Evolutionary conservation across 768 basidiomycete genomes (phyloP).

Genomic region (Clitopilus hobsonii): DNA sequence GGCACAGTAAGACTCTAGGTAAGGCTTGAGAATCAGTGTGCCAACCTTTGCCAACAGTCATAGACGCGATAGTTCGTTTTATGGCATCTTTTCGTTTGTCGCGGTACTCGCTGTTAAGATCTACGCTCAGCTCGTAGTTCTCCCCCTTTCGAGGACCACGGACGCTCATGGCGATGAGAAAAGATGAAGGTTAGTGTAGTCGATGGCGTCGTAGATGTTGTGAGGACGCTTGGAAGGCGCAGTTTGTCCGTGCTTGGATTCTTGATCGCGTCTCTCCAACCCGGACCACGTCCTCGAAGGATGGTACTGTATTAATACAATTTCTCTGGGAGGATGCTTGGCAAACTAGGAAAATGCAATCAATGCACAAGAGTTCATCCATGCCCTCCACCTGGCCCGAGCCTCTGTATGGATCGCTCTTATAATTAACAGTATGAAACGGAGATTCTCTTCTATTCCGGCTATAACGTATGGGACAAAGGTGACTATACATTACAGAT

Average conservation of each 20-base stretch:
- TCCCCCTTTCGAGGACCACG: conserved; percentile 76
- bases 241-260: background rate
- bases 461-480: too few relatives aligned
- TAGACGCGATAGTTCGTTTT: conserved; percentile 94
- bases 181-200: conserved; percentile 1
- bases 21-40: background rate
- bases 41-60: conserved; percentile 97
- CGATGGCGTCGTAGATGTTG: background rate
- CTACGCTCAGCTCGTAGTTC: conserved; percentile 95
- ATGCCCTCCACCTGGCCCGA: too few relatives aligned
- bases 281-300: background rate
- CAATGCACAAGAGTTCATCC: too few relatives aligned
- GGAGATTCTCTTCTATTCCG: too few relatives aligned
- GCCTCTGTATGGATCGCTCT: too few relatives aligned
- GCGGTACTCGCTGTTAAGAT: conserved; percentile 94
- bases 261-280: background rate
- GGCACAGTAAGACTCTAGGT: conserved; percentile 5
- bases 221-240: too few relatives aligned
- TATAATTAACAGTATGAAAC: too few relatives aligned
- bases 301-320: too few relatives aligned
- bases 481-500: conserved; percentile 14
- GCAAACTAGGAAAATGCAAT: too few relatives aligned
- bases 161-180: conserved; percentile 36
- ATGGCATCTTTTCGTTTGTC: conserved; percentile 98
- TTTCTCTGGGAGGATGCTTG: too few relatives aligned